Conservation (phyloP, 2,329 filamentous ascomycete genomes). For the Hypoxylon sp. region DNA sequence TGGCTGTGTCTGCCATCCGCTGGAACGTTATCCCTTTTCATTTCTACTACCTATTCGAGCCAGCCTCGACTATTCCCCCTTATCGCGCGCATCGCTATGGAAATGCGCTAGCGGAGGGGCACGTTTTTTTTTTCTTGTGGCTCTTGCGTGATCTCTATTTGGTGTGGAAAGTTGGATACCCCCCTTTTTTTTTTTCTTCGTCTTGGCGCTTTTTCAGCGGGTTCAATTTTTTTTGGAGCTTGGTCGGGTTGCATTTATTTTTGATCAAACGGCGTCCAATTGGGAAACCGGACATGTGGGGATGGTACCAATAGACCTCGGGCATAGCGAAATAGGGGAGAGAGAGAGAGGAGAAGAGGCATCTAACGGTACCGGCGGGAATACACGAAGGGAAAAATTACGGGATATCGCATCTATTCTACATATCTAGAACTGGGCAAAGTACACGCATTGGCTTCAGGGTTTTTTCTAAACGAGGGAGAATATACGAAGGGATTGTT, state of each 20-base stretch:
- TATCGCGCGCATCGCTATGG: neutral
- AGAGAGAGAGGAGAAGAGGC: neutral
- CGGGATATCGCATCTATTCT: neutral
- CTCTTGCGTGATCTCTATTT: conserved; percentile 22
- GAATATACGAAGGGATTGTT: conserved; percentile 24
- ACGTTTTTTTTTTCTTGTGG: neutral
- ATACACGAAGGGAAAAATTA: conserved; percentile 23
- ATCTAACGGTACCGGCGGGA: conserved; percentile 33
- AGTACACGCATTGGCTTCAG: conserved; percentile 12
- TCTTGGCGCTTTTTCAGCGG: conserved; percentile 30
- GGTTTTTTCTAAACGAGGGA: conserved; percentile 11
- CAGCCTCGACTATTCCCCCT: conserved; percentile 12
- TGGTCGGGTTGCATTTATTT: conserved; percentile 39
- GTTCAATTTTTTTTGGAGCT: conserved; percentile 7
- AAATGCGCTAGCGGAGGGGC: conserved; percentile 18
- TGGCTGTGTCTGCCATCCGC: conserved; percentile 12
- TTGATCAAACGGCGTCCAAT: conserved; percentile 36
- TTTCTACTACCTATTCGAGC: neutral
- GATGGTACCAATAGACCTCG: conserved; percentile 36
- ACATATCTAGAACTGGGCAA: conserved; percentile 13
- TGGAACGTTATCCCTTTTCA: conserved; percentile 10
- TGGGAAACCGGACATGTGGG: conserved; percentile 28
- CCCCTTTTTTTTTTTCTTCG: conserved; percentile 29
- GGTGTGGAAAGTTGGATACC: conserved; percentile 38
- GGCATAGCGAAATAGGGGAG: conserved; percentile 21